Evolutionary conservation across 176 grass and related monocot genomes (phyloP).

Genomic region (Avena sativa): DNA sequence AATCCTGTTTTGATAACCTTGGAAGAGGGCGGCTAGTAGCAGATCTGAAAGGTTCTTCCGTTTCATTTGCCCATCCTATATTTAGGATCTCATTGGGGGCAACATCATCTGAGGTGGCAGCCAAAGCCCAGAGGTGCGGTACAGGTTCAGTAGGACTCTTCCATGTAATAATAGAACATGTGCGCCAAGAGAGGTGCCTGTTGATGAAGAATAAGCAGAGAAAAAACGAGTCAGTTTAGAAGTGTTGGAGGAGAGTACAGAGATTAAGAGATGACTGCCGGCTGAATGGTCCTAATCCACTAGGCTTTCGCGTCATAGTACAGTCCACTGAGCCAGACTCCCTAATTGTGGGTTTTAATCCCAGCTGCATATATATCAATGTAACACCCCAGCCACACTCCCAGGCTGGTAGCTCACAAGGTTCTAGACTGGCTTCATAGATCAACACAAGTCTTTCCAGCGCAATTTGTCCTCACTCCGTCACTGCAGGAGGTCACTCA

Average conservation of each 20-base stretch:
- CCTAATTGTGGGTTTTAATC: neutral
- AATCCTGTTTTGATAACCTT: constrained; percentile 2
- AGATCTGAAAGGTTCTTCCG: neutral
- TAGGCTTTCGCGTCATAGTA: neutral
- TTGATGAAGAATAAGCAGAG: neutral
- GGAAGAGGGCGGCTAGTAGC: neutral
- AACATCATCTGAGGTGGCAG: neutral
- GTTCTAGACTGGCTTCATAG: no score
- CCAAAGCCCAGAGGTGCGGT: neutral
- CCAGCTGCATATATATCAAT: neutral
- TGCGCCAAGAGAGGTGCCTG: neutral
- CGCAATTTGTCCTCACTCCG: no score
- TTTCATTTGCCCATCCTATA: constrained; percentile 1
- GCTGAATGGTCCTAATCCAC: no score
- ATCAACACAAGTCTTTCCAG: no score
- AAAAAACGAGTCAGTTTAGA: neutral
- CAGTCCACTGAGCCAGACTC: neutral
- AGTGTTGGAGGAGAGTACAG: neutral
- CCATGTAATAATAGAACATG: neutral
- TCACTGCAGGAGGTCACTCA: no score
- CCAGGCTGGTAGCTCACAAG: no score
- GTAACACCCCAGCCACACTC: no score
- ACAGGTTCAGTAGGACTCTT: neutral
- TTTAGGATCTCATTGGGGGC: neutral
- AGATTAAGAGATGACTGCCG: neutral